phyloP scores from a whole-genome alignment of 176 grass and related monocot genomes.

The Saccharum officinarum region DNA sequence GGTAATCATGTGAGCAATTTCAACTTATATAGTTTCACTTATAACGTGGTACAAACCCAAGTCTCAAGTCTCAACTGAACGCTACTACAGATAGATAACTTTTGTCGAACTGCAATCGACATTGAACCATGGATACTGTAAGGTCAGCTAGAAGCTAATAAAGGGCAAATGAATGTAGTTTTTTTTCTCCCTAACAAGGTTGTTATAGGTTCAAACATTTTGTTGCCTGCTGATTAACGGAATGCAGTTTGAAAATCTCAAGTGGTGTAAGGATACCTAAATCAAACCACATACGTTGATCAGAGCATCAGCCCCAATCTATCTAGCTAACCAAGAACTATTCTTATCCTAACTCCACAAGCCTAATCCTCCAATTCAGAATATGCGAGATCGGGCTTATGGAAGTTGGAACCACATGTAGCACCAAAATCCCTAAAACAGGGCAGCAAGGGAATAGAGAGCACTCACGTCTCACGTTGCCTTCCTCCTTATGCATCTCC shows the following conservation, averaged over 20 bases:
- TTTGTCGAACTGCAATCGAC: neutral
- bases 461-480: conserved; percentile 23
- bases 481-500: conserved; percentile 38
- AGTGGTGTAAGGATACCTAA: neutral
- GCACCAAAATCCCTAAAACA: neutral
- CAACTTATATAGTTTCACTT: neutral
- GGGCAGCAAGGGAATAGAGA: neutral
- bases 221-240: neutral
- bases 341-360: too few species aligned
- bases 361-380: neutral
- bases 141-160: neutral
- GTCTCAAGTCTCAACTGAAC: neutral
- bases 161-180: neutral
- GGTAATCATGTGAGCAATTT: neutral
- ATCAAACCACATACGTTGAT: neutral
- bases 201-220: neutral
- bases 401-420: neutral
- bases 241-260: neutral
- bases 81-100: neutral
- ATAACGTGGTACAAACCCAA: neutral
- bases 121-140: neutral
- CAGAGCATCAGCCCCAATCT: too few species aligned
- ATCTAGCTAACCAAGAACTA: neutral
- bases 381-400: neutral
- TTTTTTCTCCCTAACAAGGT: neutral